These are phyloP conservation scores for Prunus dulcis DNA, from an alignment of 306 rosid species.

Conservation along the genomic window DNA sequence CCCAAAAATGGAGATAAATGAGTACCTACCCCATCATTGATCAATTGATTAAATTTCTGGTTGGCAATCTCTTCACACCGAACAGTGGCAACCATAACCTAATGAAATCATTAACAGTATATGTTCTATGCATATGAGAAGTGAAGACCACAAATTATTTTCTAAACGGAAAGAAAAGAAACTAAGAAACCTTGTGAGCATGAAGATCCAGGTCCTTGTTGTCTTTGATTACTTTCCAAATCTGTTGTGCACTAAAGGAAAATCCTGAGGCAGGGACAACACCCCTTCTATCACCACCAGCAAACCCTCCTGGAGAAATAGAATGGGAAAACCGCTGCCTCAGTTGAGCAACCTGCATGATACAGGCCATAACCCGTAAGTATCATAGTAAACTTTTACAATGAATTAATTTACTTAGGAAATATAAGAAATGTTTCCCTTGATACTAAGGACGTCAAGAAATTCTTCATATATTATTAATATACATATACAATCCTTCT, in stretches of 20 bases:
- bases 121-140: slow-evolving; percentile 1
- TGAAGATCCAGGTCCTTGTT: slow-evolving; percentile 96
- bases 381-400: slow-evolving; percentile 25
- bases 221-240: slow-evolving; percentile 80
- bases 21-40: slow-evolving; percentile 51
- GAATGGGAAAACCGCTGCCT: slow-evolving; percentile 74
- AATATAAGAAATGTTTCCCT: background rate
- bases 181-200: slow-evolving; percentile 72
- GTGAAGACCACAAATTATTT: slow-evolving; percentile 15
- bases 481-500: slow-evolving; percentile 18
- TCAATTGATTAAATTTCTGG: slow-evolving; percentile 48
- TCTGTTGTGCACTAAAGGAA: slow-evolving; percentile 77
- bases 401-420: background rate
- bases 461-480: background rate
- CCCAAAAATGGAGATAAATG: background rate
- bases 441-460: background rate
- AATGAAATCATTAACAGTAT: background rate
- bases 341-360: slow-evolving; percentile 70
- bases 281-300: slow-evolving; percentile 83
- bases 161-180: slow-evolving; percentile 9
- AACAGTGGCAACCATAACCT: slow-evolving; percentile 97
- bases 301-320: slow-evolving; percentile 81
- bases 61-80: slow-evolving; percentile 87
- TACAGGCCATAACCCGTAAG: slow-evolving; percentile 6
- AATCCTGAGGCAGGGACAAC: slow-evolving; percentile 91